Base-by-base conservation (phyloP, 2,329 filamentous ascomycete species). In the Epichloe sibirici region DNA sequence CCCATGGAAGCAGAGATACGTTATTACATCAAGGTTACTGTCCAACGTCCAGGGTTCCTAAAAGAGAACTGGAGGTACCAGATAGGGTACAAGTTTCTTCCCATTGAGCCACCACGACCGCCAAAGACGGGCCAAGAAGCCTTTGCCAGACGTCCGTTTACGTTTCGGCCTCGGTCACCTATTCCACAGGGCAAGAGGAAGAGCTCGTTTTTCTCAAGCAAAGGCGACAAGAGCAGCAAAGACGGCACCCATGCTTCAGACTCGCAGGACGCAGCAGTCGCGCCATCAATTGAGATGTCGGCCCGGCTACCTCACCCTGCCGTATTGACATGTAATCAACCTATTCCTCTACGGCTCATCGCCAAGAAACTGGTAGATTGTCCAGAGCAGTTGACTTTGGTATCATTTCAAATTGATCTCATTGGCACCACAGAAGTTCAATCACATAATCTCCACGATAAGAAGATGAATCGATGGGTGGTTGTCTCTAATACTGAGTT, bases 11-110 rank as follows among this genome's bases (percentile, higher is more conserved):
- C 90, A 23, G 90, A 95, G 68, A 90, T 97, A 55, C 80, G 84
- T 59, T 98, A 98, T 69, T 98, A 88, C 65, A 78, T 97, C 64
- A 98, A 98, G 67, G 89, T 86, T n/a, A 97, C 93, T 0, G 83
- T 97, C 5, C 88, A 90, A 62, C 77, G 90, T n/a, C 89, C 90
- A 0, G 84, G 86, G 13, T 77, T 96, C 54, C 88, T 94, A 69
- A 91, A 91, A 64, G 90, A 95, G 69, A 96, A 96, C 62, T 86
- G 89, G 67, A 77, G 90, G 21, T 75, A 76, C 57, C 72, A 79
- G 56, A 63, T 76, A 38, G 81, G 83, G 38, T 85, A 96, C 70
- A 91, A 88, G 54, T 93, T 98, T 65, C 76, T 96, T 39, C 93
- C 93, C 4, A 91, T 97, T 59, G 93, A 98, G 66, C 88, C 89